Evolutionary conservation across 1,139 yeast genomes (phyloP), one percentile per base, ranked within the genome.

Genomic region (Yamadazyma atlantica): DNA sequence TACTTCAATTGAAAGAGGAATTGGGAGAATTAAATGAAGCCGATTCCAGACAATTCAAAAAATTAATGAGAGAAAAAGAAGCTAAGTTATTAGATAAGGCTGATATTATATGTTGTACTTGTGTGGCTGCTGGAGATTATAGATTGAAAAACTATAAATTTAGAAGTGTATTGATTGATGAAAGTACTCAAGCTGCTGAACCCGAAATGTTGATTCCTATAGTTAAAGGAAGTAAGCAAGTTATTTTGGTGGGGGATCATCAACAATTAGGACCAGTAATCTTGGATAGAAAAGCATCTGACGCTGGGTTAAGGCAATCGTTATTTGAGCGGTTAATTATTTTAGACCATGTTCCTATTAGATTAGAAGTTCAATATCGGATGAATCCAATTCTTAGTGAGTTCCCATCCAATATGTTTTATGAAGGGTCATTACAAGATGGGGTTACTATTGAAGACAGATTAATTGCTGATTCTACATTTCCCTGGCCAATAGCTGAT

Each of bases 221-320:
- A 33, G 90, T 85, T 2, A 85, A 82, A 50, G 96, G 96, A 22
- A 88, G 95, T 39, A 85, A 85, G 55, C 96, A 89, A 56, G 89
- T 88, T 3, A 79, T 89, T 35, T 66, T 90, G 21, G 96, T 90
- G 35, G 97, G 97, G 52, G 97, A 90, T 58, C 97, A 90, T 60
- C 94, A 87, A 64, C 97, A 90, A 65, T 68, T 89, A 49, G 97
- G 97, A 3, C 97, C 97, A 0, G 95, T 88, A 17, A 84, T 89
- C 36, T 64, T 87, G 44, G 89, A 86, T 53, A 78, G 80, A 52
- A 75, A 75, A 49, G 96, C 95, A 1, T 89, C 83, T 17, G 82
- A 83, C 46, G 95, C 95, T 1, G 97, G 97, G 16, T 72, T 90
- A 43, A 75, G 77, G 43, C 95, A 86, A 55, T 87, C 96, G 0